Base-by-base conservation (phyloP, 2,329 filamentous ascomycete genomes). In the Cladophialophora chaetospira region DNA sequence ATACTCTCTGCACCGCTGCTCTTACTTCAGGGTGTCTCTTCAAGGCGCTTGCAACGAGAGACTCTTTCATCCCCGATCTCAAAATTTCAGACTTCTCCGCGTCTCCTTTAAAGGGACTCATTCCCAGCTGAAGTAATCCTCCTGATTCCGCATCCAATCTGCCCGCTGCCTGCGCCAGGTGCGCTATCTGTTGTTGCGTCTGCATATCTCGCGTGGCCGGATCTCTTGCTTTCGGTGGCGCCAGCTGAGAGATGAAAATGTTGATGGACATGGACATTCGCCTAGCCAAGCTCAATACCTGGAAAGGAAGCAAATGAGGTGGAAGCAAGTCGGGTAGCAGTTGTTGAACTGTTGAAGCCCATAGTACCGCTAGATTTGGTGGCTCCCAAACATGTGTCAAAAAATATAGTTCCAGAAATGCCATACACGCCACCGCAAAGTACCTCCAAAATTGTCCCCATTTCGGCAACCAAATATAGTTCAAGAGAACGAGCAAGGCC, bases 1-100 rank as follows among this genome's bases (percentile, higher is more conserved):
- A 23, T 25, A 86, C 85, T 57, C 79, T 82, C 21, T 85, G 85
- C 65, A 96, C 79, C 0, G 91, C 91, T 71, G 90, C 87, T 65
- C 86, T 82, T 6, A 97, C 93, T 74, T 93, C 89, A 0, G 86
- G 87, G 72, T 93, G 89, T 45, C 82, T 84, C 63, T 85, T 82
- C 58, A 95, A 88, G 11, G 87, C 92, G 69, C 95, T 95, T 71
- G 95, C 86, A 48, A 97, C 85, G 65, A 97, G 77, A 82, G 91
- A 96, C 67, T 94, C 89, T 73, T 87, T 88, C 74, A 97, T 82
- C 66, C 88, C 88, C 36, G 81, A 80, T 60, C 85, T 82, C 67
- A 95, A 74, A 57, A 84, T 84, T 42, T 77, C 78, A 44, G 88
- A 76, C n/a, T 78, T 79, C 59, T 82, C 80, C 31, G 81, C 75